A percentile compares a stretch with the other conserved stretches of the same genome.
Conservation (phyloP, 139 green algal genomes). For the Chlamydomonas sp. region DNA sequence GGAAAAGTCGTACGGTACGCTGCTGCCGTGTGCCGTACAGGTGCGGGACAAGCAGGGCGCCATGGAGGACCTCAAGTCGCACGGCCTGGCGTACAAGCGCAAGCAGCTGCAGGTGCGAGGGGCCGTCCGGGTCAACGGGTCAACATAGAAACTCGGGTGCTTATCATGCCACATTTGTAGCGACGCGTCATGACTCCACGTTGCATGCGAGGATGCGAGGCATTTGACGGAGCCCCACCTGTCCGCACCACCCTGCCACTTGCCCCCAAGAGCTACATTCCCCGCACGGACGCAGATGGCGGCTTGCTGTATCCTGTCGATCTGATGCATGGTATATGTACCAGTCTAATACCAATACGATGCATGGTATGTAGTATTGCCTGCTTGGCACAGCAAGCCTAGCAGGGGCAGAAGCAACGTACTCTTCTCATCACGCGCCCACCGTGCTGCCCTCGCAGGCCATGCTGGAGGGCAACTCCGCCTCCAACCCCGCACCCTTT, state of each 20-base stretch:
- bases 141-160: too few species aligned
- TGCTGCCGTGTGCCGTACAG: background rate
- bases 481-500: conserved; percentile 43
- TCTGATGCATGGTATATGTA: background rate
- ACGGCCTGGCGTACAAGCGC: conserved; percentile 62
- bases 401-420: background rate
- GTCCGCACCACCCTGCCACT: too few species aligned
- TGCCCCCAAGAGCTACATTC: too few species aligned
- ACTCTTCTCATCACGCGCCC: background rate
- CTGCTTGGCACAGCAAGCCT: background rate
- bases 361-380: too few species aligned
- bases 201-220: too few species aligned
- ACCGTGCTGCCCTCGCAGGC: background rate
- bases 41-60: conserved; percentile 63
- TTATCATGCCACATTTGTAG: too few species aligned
- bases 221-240: too few species aligned
- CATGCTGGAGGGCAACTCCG: background rate
- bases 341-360: too few species aligned
- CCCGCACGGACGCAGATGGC: too few species aligned
- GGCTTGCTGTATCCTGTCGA: background rate
- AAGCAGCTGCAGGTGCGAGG: conserved; percentile 49
- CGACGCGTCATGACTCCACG: too few species aligned
- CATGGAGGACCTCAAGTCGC: conserved; percentile 56
- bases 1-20: too few species aligned
- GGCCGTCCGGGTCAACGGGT: too few species aligned